phyloP scores from a whole-genome alignment of 495 filamentous ascomycete species.

The Thermothielavioides terrestris region DNA sequence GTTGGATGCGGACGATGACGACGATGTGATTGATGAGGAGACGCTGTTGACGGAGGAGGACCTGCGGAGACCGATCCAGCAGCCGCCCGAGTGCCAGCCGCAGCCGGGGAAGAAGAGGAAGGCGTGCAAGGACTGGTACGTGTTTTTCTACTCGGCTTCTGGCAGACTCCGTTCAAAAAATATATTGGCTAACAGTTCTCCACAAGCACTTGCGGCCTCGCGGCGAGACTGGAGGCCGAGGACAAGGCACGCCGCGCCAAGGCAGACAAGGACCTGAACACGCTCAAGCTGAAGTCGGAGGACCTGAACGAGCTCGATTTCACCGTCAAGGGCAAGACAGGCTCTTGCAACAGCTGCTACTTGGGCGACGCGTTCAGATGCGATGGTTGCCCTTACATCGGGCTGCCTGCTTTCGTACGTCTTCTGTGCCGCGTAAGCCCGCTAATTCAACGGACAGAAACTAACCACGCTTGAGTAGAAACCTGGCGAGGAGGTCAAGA shows the following conservation, averaged over 20 bases:
- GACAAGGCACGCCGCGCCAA: constrained; percentile 59
- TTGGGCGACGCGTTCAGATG: constrained; percentile 84
- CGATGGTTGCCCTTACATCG: constrained; percentile 73
- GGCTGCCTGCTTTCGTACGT: constrained; percentile 69
- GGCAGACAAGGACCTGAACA: constrained; percentile 41
- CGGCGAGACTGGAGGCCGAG: constrained; percentile 68
- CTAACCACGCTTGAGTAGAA: constrained; percentile 37
- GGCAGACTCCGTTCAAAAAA: too few species aligned
- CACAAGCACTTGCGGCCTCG: constrained; percentile 68
- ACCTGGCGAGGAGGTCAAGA: constrained; percentile 83
- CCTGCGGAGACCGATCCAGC: constrained; percentile 57
- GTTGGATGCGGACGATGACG: constrained; percentile 46
- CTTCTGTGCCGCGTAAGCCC: too few species aligned
- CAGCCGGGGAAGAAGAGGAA: constrained; percentile 75
- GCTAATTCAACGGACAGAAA: not conserved
- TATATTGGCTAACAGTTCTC: not conserved
- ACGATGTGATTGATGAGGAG: constrained; percentile 86
- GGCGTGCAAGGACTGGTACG: constrained; percentile 85
- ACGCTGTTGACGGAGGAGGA: constrained; percentile 77
- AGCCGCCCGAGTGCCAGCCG: constrained; percentile 75
- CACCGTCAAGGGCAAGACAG: constrained; percentile 89
- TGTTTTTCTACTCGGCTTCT: not conserved
- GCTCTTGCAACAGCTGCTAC: constrained; percentile 86
- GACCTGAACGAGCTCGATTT: constrained; percentile 89
- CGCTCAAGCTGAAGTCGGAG: constrained; percentile 63